These are phyloP conservation scores for Zancudomyces culisetae DNA, from an alignment of 371 early-diverging fungal species.

Conservation along the genomic window DNA sequence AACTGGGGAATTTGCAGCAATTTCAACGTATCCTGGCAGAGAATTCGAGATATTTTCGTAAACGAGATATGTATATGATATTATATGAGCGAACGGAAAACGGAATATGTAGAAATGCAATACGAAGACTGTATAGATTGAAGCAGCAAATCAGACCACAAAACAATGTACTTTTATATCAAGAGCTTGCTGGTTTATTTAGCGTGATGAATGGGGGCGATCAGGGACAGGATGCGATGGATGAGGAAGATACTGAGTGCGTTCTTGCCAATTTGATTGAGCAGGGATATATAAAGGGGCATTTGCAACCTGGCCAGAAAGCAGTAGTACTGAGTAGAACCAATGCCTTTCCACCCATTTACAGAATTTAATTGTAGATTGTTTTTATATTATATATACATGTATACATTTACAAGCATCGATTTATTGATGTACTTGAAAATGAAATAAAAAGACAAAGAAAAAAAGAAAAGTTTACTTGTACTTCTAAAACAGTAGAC, in stretches of 20 bases:
- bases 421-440: too few species aligned
- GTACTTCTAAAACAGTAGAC: too few species aligned
- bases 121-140: slow-evolving; percentile 35
- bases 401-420: too few species aligned
- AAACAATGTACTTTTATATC: slow-evolving; percentile 8
- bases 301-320: slow-evolving; percentile 60
- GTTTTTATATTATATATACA: background rate
- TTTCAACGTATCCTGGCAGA: background rate
- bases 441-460: too few species aligned
- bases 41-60: background rate
- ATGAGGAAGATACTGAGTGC: slow-evolving; percentile 30
- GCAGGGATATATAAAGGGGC: slow-evolving; percentile 66
- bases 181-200: slow-evolving; percentile 11
- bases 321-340: slow-evolving; percentile 44
- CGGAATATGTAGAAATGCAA: slow-evolving; percentile 23
- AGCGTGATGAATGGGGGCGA: slow-evolving; percentile 16
- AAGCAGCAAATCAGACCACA: slow-evolving; percentile 13
- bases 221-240: too few species aligned
- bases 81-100: slow-evolving; percentile 37
- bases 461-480: too few species aligned
- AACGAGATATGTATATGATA: slow-evolving; percentile 10
- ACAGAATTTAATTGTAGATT: background rate
- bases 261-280: slow-evolving; percentile 29
- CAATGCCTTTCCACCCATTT: background rate
- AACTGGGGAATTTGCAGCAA: background rate